Evolutionary conservation across 208 protist species (phyloP).

Genomic region (Porcisia hertigi): DNA sequence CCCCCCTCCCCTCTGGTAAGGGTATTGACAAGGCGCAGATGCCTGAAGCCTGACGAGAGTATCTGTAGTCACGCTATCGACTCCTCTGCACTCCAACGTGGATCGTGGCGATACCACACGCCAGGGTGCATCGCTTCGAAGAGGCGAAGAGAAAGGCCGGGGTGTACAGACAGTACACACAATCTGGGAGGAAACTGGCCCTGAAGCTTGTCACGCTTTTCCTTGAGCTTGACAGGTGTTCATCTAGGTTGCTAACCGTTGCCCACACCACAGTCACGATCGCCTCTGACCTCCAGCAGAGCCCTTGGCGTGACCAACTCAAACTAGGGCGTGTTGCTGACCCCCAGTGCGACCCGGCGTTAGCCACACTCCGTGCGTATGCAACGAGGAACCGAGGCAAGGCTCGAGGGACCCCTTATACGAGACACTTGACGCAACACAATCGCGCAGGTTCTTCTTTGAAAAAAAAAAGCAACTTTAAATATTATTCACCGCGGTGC

Average conservation of each 20-base stretch:
- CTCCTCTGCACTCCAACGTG: no score
- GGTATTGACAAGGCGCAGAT: background rate
- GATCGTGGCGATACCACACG: background rate
- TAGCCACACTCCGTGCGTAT: background rate
- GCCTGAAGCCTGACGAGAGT: background rate
- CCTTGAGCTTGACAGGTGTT: background rate
- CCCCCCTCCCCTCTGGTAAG: background rate
- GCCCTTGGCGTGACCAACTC: background rate
- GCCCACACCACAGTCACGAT: background rate
- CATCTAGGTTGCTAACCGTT: background rate
- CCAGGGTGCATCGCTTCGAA: background rate
- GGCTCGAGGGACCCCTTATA: no score
- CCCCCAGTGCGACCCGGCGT: background rate
- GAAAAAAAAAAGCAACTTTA: no score
- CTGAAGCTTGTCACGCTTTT: background rate
- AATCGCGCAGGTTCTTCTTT: no score
- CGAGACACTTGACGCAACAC: no score
- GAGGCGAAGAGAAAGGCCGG: no score
- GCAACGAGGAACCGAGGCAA: no score
- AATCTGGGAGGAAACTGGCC: background rate
- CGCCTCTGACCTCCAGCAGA: background rate
- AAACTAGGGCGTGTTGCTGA: background rate
- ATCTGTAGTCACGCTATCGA: background rate
- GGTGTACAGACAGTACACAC: background rate
- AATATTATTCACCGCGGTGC: no score